phyloP scores from a whole-genome alignment of 345 rosid genomes.

The Trapa incisa region DNA sequence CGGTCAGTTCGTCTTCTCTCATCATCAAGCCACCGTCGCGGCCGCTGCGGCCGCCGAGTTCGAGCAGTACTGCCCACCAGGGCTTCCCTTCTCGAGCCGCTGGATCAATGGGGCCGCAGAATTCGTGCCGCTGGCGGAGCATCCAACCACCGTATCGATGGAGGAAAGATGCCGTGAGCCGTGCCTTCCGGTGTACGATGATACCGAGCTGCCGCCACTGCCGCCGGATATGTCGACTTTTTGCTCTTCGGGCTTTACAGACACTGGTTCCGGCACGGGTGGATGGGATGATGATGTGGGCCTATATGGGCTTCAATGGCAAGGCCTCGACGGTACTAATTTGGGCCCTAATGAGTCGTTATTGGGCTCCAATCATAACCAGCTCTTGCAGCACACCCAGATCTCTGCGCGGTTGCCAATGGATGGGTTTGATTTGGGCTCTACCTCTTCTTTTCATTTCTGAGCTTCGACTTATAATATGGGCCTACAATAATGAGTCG shows the following conservation, averaged over 20 bases:
- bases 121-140: neutral
- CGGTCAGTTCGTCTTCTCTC: neutral
- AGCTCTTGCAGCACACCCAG: constrained; percentile 19
- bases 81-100: constrained; percentile 3
- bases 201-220: constrained; percentile 68
- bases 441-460: constrained; percentile 19
- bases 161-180: neutral
- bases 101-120: constrained; percentile 12
- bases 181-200: constrained; percentile 13
- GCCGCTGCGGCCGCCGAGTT: neutral
- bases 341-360: constrained; percentile 9
- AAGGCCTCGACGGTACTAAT: constrained; percentile 6
- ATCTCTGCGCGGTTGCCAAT: constrained; percentile 13
- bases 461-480: too few relatives aligned
- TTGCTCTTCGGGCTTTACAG: constrained; percentile 23
- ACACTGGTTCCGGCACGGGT: constrained; percentile 10
- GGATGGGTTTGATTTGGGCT: constrained; percentile 34
- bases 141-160: neutral
- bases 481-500: neutral
- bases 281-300: constrained; percentile 23
- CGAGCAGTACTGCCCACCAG: neutral
- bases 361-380: constrained; percentile 20
- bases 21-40: too few relatives aligned
- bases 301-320: constrained; percentile 20
- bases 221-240: constrained; percentile 55